Percentiles rank a stretch among this genome's conserved stretches.
phyloP scores from a whole-genome alignment of 345 rosid species.

The Eucalyptus brandiana region DNA sequence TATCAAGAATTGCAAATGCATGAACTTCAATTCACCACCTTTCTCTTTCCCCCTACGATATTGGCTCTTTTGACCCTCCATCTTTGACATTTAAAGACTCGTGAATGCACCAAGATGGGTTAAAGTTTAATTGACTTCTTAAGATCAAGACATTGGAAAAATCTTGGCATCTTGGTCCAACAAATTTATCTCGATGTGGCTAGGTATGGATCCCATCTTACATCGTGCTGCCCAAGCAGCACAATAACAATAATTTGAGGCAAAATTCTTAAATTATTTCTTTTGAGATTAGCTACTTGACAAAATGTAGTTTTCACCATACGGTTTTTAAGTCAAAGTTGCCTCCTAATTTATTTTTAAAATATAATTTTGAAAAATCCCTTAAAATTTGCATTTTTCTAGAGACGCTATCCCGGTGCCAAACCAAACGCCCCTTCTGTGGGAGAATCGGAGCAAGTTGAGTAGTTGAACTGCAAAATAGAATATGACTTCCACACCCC shows the following conservation, averaged over 20 bases:
- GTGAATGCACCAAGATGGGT: not conserved
- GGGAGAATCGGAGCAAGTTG: not conserved
- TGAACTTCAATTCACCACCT: not conserved
- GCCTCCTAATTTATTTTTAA: too few species aligned
- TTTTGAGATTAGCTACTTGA: not conserved
- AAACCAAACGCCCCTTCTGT: not conserved
- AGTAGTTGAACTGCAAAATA: not conserved
- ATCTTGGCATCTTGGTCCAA: not conserved
- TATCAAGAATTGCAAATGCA: not conserved
- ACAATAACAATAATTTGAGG: not conserved
- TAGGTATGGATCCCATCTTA: not conserved
- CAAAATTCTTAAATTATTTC: not conserved
- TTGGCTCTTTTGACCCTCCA: not conserved
- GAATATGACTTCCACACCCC: too few species aligned
- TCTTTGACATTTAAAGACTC: not conserved
- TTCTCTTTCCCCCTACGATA: not conserved
- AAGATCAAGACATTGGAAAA: not conserved
- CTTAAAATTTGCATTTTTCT: not conserved
- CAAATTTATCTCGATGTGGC: not conserved
- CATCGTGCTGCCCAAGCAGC: too few species aligned
- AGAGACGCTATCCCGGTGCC: not conserved
- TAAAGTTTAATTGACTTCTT: not conserved
- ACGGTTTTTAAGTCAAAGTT: not conserved
- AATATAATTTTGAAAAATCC: not conserved
- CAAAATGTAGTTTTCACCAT: too few species aligned